Percentiles rank a stretch among this genome's conserved stretches.
These are phyloP conservation scores for Penicillium sp. DNA, from an alignment of 2,329 filamentous ascomycete species.

Conservation along the genomic window DNA sequence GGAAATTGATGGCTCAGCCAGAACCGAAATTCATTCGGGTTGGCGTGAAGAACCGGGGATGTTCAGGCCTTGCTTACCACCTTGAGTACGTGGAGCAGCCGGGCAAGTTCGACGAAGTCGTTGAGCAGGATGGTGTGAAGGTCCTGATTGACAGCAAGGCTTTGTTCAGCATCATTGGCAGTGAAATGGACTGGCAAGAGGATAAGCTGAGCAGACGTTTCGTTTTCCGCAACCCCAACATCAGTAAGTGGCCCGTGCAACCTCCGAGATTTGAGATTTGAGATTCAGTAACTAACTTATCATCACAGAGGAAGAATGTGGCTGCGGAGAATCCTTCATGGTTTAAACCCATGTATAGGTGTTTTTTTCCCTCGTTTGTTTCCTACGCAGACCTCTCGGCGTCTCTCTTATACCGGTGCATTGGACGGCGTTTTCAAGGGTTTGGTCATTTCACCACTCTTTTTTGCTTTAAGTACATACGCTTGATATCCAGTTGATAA, in stretches of 20 bases:
- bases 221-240: constrained; percentile 95
- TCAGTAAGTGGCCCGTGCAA: constrained; percentile 68
- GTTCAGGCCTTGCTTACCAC: constrained; percentile 90
- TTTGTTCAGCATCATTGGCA: constrained; percentile 95
- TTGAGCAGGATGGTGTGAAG: constrained; percentile 94
- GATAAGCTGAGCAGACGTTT: constrained; percentile 92
- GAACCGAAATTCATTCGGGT: constrained; percentile 92
- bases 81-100: constrained; percentile 94
- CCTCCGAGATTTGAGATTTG: neutral
- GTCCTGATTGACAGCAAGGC: constrained; percentile 97
- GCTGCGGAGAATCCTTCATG: constrained; percentile 96
- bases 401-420: constrained; percentile 33
- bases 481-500: constrained; percentile 27
- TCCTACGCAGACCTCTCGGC: constrained; percentile 18
- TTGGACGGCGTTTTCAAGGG: constrained; percentile 37
- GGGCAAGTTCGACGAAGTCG: constrained; percentile 82
- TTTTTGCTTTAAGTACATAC: constrained; percentile 22
- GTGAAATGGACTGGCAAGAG: constrained; percentile 98
- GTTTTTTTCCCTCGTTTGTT: constrained; percentile 12
- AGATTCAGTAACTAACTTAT: constrained; percentile 22
- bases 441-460: constrained; percentile 12
- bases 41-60: constrained; percentile 90
- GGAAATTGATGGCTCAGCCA: constrained; percentile 75
- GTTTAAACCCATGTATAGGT: constrained; percentile 47
- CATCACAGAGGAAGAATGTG: constrained; percentile 87